phyloP scores from a whole-genome alignment of 352 stramenopile species.

The Phytophthora tentaculata region DNA sequence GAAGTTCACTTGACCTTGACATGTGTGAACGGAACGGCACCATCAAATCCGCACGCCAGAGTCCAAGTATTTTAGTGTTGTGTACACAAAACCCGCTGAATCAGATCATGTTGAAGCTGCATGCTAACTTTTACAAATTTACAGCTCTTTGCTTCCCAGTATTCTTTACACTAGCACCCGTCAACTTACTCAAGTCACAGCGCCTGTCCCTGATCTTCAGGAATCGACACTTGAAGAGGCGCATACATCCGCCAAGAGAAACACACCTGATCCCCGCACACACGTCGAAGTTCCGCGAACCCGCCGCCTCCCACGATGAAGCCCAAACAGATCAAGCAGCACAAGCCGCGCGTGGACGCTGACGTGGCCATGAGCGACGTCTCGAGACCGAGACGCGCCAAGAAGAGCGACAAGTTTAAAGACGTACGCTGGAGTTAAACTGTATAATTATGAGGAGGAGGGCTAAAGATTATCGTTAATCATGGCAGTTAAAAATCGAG shows the following conservation, averaged over 20 bases:
- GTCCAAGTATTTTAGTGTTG: not conserved
- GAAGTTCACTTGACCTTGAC: too few relatives aligned
- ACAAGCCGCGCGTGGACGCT: constrained; percentile 10
- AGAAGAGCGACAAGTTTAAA: constrained; percentile 50
- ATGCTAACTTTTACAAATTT: constrained; percentile 10
- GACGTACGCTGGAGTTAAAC: constrained; percentile 46
- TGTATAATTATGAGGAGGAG: not conserved
- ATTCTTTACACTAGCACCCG: not conserved
- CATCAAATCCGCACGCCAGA: not conserved
- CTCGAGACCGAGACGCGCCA: constrained; percentile 1
- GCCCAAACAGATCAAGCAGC: constrained; percentile 19
- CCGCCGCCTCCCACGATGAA: constrained; percentile 11
- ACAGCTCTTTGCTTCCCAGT: constrained; percentile 1
- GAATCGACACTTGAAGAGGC: constrained; percentile 35
- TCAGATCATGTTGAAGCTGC: constrained; percentile 15
- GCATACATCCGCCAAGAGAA: constrained; percentile 19
- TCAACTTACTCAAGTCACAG: constrained; percentile 20
- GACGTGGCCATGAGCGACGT: constrained; percentile 32
- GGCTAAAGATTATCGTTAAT: constrained; percentile 1
- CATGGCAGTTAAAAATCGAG: constrained; percentile 60
- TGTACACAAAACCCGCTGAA: constrained; percentile 5
- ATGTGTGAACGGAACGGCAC: not conserved
- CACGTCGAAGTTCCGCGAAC: not conserved
- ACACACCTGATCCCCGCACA: constrained; percentile 2
- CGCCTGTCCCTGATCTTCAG: not conserved